Conservation (phyloP, 495 filamentous ascomycete species). For the Coniosporium apollinis region DNA sequence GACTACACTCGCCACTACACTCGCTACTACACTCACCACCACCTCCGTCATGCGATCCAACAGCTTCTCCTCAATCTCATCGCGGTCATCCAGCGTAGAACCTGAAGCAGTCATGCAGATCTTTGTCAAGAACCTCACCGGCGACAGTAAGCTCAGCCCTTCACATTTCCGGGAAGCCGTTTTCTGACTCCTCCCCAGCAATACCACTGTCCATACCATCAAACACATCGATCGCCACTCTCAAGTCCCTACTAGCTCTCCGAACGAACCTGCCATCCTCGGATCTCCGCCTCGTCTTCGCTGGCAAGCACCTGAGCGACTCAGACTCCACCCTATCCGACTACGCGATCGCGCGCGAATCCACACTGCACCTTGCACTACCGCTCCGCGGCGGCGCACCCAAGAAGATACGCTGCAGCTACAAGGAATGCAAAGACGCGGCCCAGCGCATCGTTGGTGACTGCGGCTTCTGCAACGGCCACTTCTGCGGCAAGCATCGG, state of each 20-base stretch:
- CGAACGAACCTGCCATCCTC: constrained; percentile 24
- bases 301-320: constrained; percentile 30
- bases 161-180: not conserved
- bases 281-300: constrained; percentile 27
- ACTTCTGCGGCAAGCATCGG: constrained; percentile 87
- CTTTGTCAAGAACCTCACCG: constrained; percentile 32
- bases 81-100: constrained; percentile 12
- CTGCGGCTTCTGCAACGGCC: constrained; percentile 83
- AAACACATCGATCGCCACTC: constrained; percentile 26
- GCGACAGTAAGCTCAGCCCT: constrained; percentile 26
- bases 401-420: constrained; percentile 73
- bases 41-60: constrained; percentile 18
- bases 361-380: constrained; percentile 26
- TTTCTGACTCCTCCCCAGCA: constrained; percentile 16
- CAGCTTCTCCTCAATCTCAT: constrained; percentile 23
- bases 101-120: constrained; percentile 30
- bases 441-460: constrained; percentile 90
- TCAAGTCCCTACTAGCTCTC: constrained; percentile 30
- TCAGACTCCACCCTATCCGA: constrained; percentile 14
- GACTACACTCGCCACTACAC: not conserved
- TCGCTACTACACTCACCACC: not conserved
- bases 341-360: constrained; percentile 24
- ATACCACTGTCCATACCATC: constrained; percentile 28
- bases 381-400: constrained; percentile 33
- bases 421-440: constrained; percentile 69